These are phyloP conservation scores for Xerocomus amazonicus DNA, from an alignment of 1,284 basidiomycete species.

Conservation along the genomic window DNA sequence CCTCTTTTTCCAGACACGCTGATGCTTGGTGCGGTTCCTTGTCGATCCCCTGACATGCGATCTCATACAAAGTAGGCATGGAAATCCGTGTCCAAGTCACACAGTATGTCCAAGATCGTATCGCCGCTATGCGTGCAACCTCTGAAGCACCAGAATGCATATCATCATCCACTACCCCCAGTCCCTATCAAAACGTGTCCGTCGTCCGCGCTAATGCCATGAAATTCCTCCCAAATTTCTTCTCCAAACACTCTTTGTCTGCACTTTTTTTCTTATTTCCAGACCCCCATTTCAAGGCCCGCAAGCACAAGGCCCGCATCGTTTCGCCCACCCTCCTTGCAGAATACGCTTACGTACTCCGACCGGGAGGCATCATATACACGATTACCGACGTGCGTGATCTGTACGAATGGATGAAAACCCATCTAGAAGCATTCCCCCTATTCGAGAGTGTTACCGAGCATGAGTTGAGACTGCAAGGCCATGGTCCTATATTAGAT, in stretches of 20 bases:
- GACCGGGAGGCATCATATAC: conserved; percentile 91
- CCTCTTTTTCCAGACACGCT: conserved; percentile 89
- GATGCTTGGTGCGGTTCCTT: conserved; percentile 77
- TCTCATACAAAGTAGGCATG: conserved; percentile 61
- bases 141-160: conserved; percentile 35
- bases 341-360: conserved; percentile 90
- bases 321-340: conserved; percentile 94
- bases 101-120: conserved; percentile 94
- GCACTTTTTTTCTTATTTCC: conserved; percentile 99
- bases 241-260: conserved; percentile 84
- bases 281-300: conserved; percentile 97
- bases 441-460: conserved; percentile 82
- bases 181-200: conserved; percentile 87
- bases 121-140: conserved; percentile 74
- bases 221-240: conserved; percentile 99
- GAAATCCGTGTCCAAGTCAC: conserved; percentile 98
- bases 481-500: conserved; percentile 71
- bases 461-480: conserved; percentile 67
- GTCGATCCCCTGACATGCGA: neutral
- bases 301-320: conserved; percentile 98
- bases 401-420: conserved; percentile 93
- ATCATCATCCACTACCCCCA: conserved; percentile 22
- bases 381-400: conserved; percentile 98
- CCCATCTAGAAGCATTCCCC: conserved; percentile 83
- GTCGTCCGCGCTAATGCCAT: conserved; percentile 96